phyloP scores from a whole-genome alignment of 441 rosid genomes.

The Pelargonium myrrhifolium region DNA sequence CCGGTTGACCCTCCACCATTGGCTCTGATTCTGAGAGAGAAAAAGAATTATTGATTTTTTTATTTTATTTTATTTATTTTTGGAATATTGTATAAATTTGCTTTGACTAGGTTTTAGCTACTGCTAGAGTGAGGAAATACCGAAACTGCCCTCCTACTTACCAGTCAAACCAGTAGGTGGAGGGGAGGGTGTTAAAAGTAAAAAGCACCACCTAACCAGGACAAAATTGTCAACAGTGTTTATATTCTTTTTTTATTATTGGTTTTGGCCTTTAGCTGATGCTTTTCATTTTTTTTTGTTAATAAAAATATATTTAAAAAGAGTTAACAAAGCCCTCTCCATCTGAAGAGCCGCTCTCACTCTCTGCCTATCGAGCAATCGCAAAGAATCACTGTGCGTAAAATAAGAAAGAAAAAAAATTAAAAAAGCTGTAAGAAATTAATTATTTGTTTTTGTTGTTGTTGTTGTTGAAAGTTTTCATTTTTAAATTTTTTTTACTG shows the following conservation, averaged over 20 bases:
- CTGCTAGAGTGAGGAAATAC: neutral
- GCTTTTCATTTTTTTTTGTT: neutral
- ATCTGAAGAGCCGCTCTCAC: conserved; percentile 2
- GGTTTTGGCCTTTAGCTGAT: conserved; percentile 1
- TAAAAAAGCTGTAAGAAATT: neutral
- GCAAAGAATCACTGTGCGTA: neutral
- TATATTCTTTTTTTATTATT: conserved; percentile 3
- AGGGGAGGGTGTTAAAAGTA: neutral
- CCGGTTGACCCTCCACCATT: neutral
- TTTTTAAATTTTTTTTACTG: conserved; percentile 9
- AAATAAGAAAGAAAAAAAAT: neutral
- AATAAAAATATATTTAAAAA: neutral
- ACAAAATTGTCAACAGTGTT: neutral
- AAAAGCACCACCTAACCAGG: neutral
- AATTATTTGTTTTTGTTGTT: neutral
- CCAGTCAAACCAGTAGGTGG: neutral
- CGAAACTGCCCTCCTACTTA: conserved; percentile 2
- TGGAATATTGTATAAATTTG: neutral
- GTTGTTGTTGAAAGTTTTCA: neutral
- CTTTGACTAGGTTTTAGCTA: neutral
- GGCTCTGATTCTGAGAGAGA: neutral
- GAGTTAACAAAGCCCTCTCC: neutral
- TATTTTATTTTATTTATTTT: neutral
- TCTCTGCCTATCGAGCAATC: neutral
- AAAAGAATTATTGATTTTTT: neutral